Percentiles rank a stretch among this genome's conserved stretches.
These are phyloP conservation scores for Phytophthora kernoviae DNA, from an alignment of 352 stramenopile genomes.

Conservation along the genomic window DNA sequence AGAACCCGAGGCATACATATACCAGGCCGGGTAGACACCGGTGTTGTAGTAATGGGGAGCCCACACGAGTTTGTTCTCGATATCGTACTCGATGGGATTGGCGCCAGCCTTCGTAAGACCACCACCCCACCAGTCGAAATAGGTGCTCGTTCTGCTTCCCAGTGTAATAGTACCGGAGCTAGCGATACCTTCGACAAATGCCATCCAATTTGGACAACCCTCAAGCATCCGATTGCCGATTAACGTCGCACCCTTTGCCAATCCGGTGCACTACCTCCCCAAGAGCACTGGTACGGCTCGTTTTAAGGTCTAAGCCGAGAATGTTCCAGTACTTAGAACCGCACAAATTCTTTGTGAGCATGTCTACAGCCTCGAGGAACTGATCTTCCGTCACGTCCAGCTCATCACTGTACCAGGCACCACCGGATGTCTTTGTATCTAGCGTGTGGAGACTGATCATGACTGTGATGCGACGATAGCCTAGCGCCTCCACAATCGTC, in stretches of 20 bases:
- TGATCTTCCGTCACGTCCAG: slow-evolving; percentile 53
- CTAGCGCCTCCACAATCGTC: slow-evolving; percentile 53
- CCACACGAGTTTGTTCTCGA: slow-evolving; percentile 60
- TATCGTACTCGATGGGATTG: slow-evolving; percentile 38
- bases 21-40: slow-evolving; percentile 58
- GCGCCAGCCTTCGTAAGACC: slow-evolving; percentile 41
- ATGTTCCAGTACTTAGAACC: slow-evolving; percentile 65
- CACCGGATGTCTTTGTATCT: slow-evolving; percentile 43
- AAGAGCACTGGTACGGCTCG: slow-evolving; percentile 60
- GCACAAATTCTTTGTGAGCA: slow-evolving; percentile 61
- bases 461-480: slow-evolving; percentile 63
- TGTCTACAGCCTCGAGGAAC: slow-evolving; percentile 61
- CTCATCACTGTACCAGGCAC: slow-evolving; percentile 56
- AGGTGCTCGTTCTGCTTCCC: slow-evolving; percentile 30
- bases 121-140: slow-evolving; percentile 72
- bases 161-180: slow-evolving; percentile 37
- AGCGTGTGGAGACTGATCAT: slow-evolving; percentile 75
- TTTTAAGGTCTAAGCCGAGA: slow-evolving; percentile 71
- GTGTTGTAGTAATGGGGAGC: slow-evolving; percentile 79
- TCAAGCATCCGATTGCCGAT: slow-evolving; percentile 69
- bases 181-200: slow-evolving; percentile 67
- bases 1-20: slow-evolving; percentile 49
- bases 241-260: slow-evolving; percentile 53
- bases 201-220: slow-evolving; percentile 64
- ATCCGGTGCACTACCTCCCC: slow-evolving; percentile 43